Base-by-base conservation (phyloP, 768 basidiomycete genomes). In the Russula brevipes region DNA sequence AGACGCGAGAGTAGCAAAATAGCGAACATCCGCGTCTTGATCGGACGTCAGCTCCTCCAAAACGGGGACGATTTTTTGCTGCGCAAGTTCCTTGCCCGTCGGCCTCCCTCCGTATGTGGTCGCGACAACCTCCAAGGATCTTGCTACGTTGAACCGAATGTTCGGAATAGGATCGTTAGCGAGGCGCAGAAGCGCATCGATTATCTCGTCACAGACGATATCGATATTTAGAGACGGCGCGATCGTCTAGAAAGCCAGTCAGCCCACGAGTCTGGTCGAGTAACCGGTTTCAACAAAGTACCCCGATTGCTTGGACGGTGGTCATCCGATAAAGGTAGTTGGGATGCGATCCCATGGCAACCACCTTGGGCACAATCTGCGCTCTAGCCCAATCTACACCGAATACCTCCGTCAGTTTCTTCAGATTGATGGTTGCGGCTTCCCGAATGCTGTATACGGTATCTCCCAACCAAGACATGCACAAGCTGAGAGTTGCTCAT, bases 321-420 rank as follows among this genome's bases (percentile, higher is more conserved):
- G 97, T 99, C 94, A 99, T 97, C 71, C 97, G 81, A 77, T 91
- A 97, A 33, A 98, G 81, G 74, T 98, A 98, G 74, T 98, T 99
- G 36, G 91, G 91, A 76, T 98, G 94, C 61, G 88, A 84, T 5
- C 94, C 95, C 97, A 98, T 98, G 54, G 87, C 91, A 75, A 98
- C 87, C 24, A 99, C 92, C 75, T 96, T 96, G 4, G 97, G 97
- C 42, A 98, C 91, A 69, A 99, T 98, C 38, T 94, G 86, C 54
- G 83, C 79, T 73, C 86, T 88, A 36, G 97, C 93, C 97, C 97
- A 99, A 7, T 98, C 95, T 31, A 97, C 94, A 50, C 97, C 97
- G 69, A 99, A 99, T 14, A 98, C 96, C 70, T 98, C 96, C 16
- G 96, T 96, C 71, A 99, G 78, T 72, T 95, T 97, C 79, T 93